phyloP scores from a whole-genome alignment of 805 yeast species.

The Yamadazyma laniorum region DNA sequence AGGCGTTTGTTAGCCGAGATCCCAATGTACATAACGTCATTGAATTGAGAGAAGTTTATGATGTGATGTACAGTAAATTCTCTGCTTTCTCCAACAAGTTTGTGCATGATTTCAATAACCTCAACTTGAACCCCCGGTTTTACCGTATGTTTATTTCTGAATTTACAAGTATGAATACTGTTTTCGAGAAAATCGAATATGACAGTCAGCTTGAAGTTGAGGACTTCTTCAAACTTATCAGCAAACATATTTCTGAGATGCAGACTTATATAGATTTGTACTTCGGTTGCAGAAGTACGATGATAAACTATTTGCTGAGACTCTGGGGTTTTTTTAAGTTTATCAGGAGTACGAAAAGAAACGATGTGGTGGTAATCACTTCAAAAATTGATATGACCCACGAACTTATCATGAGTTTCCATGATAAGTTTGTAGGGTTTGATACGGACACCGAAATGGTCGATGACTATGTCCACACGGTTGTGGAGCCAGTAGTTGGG shows the following conservation, averaged over 20 bases:
- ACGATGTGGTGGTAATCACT: conserved; percentile 17
- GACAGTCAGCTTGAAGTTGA: conserved; percentile 8
- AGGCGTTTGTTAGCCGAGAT: conserved; percentile 10
- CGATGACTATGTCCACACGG: conserved; percentile 22
- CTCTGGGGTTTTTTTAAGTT: conserved; percentile 24
- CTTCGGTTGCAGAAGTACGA: conserved; percentile 27
- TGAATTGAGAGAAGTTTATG: conserved; percentile 14
- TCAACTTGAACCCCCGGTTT: conserved; percentile 5
- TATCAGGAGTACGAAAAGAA: conserved; percentile 13
- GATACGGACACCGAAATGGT: conserved; percentile 17
- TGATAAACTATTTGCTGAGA: conserved; percentile 20
- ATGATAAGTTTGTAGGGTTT: conserved; percentile 21
- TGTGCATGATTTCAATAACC: conserved; percentile 8
- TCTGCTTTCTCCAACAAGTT: conserved; percentile 15
- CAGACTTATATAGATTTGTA: conserved; percentile 19
- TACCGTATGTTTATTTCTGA: conserved; percentile 11
- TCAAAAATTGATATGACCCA: conserved; percentile 15
- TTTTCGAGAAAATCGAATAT: conserved; percentile 2
- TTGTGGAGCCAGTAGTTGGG: conserved; percentile 17
- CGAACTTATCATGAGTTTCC: conserved; percentile 17
- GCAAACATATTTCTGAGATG: conserved; percentile 12
- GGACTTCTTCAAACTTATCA: conserved; percentile 12
- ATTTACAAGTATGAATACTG: conserved; percentile 10
- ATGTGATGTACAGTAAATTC: conserved; percentile 14
- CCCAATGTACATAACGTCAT: conserved; percentile 7